Conservation (phyloP, 345 rosid genomes). For the Salix suchowensis region DNA sequence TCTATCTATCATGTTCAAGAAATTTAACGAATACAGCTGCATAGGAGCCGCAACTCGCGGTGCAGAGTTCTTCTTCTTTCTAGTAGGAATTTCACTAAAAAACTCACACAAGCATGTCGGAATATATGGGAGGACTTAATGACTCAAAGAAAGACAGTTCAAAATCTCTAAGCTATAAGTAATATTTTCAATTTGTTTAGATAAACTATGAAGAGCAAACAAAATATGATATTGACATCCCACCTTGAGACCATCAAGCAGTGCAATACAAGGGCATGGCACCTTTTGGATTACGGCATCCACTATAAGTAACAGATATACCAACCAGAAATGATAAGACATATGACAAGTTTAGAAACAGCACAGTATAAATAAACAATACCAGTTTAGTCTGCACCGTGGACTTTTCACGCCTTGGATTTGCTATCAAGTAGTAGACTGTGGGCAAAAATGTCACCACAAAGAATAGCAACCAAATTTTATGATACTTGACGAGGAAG, state of each 20-base stretch:
- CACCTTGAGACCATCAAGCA: not conserved
- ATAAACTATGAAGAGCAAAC: not conserved
- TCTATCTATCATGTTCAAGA: too few relatives aligned
- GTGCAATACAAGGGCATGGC: not conserved
- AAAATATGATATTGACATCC: not conserved
- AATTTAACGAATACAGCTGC: too few relatives aligned
- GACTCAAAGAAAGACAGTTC: not conserved
- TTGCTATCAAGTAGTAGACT: not conserved
- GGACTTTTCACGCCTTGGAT: not conserved
- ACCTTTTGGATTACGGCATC: not conserved
- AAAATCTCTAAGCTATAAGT: not conserved
- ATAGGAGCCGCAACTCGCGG: too few relatives aligned
- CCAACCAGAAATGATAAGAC: not conserved
- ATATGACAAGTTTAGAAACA: not conserved
- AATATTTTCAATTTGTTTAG: not conserved
- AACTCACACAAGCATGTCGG: not conserved
- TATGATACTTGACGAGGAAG: not conserved
- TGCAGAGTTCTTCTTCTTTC: too few relatives aligned
- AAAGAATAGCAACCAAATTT: constrained; percentile 3
- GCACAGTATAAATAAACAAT: not conserved
- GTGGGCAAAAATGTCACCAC: not conserved
- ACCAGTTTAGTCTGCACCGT: not conserved
- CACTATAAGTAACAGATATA: not conserved
- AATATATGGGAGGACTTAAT: not conserved
- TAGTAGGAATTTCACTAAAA: not conserved